Evolutionary conservation across 305 asterid genomes (phyloP).

Genomic region (Solanum hybrid): DNA sequence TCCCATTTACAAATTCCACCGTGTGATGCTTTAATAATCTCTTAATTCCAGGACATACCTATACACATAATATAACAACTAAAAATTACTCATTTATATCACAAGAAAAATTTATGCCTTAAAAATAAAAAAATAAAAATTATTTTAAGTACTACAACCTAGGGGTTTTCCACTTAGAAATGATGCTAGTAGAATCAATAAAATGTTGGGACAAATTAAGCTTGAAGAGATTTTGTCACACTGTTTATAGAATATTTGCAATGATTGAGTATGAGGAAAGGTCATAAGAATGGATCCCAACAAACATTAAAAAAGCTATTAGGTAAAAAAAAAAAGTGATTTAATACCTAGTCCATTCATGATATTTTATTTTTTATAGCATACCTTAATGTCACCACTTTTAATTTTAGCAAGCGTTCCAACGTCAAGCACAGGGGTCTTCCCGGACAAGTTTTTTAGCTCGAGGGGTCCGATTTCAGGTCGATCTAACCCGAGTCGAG

Average conservation of each 20-base stretch:
- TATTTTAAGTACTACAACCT: not conserved
- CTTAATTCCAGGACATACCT: constrained; percentile 54
- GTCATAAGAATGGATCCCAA: constrained; percentile 25
- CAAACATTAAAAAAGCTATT: constrained; percentile 7
- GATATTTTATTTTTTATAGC: not conserved
- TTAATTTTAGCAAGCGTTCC: constrained; percentile 87
- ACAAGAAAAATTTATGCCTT: not conserved
- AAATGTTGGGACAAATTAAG: constrained; percentile 24
- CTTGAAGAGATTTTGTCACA: constrained; percentile 2
- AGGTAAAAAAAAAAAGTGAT: not conserved
- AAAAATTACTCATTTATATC: not conserved
- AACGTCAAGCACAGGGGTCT: constrained; percentile 82
- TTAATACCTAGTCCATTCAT: not conserved
- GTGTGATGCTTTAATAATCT: constrained; percentile 34
- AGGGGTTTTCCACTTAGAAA: not conserved
- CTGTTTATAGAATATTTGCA: constrained; percentile 5
- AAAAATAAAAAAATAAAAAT: not conserved
- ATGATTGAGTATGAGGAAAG: constrained; percentile 22
- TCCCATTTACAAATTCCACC: constrained; percentile 66
- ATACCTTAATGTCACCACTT: constrained; percentile 79
- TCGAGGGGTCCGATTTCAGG: constrained; percentile 61
- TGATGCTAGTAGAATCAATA: constrained; percentile 1
- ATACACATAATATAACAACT: not conserved
- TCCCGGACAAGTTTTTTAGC: constrained; percentile 69
- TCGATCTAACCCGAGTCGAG: constrained; percentile 57